These are phyloP conservation scores for Metschnikowia proteae DNA, from an alignment of 805 yeast species.

Conservation along the genomic window DNA sequence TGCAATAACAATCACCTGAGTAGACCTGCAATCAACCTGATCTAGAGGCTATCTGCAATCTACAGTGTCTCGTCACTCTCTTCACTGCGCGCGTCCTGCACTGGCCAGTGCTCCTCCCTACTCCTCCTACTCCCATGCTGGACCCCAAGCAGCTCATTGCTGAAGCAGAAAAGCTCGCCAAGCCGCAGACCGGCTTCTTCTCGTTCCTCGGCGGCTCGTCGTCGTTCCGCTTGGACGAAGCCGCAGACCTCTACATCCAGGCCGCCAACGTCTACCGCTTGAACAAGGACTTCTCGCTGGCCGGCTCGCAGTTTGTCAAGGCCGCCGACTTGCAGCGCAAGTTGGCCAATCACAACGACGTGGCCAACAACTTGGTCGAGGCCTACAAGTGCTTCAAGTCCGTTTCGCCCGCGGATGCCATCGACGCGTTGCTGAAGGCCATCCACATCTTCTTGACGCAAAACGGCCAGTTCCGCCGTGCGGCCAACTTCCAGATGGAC, in stretches of 20 bases:
- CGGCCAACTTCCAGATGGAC: constrained; percentile 91
- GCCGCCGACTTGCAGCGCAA: constrained; percentile 79
- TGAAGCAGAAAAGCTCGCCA: constrained; percentile 41
- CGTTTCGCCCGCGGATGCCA: constrained; percentile 73
- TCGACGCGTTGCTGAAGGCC: constrained; percentile 70
- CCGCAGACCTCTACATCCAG: constrained; percentile 82
- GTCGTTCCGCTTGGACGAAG: constrained; percentile 75
- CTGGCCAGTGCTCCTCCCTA: neutral
- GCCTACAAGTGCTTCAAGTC: constrained; percentile 72
- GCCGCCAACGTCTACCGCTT: constrained; percentile 90
- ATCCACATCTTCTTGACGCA: constrained; percentile 73
- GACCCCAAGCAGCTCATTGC: constrained; percentile 45
- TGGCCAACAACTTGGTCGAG: constrained; percentile 84
- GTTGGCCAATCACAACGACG: constrained; percentile 81
- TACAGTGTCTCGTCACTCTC: too few species aligned
- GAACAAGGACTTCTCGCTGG: constrained; percentile 64
- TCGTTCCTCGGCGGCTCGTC: constrained; percentile 59
- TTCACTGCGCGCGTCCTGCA: too few species aligned
- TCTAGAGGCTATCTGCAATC: too few species aligned
- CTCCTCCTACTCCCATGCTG: neutral
- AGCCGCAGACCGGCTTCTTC: constrained; percentile 69
- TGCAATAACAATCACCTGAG: too few species aligned
- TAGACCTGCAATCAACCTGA: too few species aligned
- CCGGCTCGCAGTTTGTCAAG: constrained; percentile 79
- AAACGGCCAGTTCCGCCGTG: constrained; percentile 93